Evolutionary conservation across 345 rosid genomes (phyloP).

Genomic region (Aethionema arabicum): DNA sequence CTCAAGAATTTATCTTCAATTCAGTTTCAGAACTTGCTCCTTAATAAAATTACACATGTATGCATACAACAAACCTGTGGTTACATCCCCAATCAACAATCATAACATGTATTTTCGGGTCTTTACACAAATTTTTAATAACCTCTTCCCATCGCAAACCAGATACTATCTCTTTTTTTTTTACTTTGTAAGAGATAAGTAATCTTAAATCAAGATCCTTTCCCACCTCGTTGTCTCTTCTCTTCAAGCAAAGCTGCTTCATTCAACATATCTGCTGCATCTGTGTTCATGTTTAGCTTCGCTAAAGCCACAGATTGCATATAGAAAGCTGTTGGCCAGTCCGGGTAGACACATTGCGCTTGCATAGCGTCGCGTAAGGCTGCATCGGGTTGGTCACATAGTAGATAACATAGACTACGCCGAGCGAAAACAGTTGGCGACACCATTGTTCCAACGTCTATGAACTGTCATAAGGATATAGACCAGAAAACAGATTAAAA

Average conservation of each 20-base stretch:
- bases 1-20: too few relatives aligned
- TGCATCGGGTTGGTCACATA: constrained; percentile 82
- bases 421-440: constrained; percentile 93
- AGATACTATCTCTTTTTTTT: too few relatives aligned
- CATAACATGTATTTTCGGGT: constrained; percentile 20
- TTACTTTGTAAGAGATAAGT: constrained; percentile 19
- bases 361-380: constrained; percentile 98
- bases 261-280: constrained; percentile 90
- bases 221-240: constrained; percentile 74
- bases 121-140: too few relatives aligned
- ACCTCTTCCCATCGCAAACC: too few relatives aligned
- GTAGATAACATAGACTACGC: constrained; percentile 84
- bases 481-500: not conserved
- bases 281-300: constrained; percentile 91
- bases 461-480: constrained; percentile 56
- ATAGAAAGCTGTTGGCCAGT: constrained; percentile 94
- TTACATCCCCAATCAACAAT: constrained; percentile 39
- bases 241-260: constrained; percentile 87
- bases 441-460: constrained; percentile 79
- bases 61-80: too few relatives aligned
- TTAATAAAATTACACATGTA: too few relatives aligned
- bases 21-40: too few relatives aligned
- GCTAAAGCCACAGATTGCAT: constrained; percentile 98
- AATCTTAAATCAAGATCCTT: constrained; percentile 43
- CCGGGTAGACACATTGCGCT: constrained; percentile 80